Conservation (phyloP, 345 rosid species). For the Sonneratia caseolaris region DNA sequence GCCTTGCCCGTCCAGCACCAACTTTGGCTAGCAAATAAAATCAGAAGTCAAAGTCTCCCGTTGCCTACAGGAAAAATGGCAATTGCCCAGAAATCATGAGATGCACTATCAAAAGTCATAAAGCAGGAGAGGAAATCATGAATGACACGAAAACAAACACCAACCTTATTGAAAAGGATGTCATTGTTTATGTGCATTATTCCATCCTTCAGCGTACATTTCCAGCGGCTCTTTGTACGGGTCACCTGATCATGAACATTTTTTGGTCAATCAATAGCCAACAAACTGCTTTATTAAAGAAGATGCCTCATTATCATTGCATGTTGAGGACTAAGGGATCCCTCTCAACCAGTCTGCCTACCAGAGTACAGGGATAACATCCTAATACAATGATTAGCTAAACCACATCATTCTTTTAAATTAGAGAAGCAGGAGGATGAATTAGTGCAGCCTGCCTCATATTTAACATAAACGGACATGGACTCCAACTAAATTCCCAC, state of each 20-base stretch:
- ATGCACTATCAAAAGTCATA: constrained; percentile 2
- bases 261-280: background rate
- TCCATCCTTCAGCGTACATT: constrained; percentile 90
- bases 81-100: background rate
- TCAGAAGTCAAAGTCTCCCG: constrained; percentile 92
- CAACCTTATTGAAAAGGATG: constrained; percentile 88
- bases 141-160: constrained; percentile 7
- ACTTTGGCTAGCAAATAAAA: constrained; percentile 12
- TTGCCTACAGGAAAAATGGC: constrained; percentile 46
- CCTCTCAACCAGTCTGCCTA: background rate
- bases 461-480: background rate
- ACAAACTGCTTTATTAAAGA: background rate
- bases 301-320: background rate
- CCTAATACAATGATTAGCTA: background rate
- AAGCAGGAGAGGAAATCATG: background rate
- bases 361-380: background rate
- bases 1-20: background rate
- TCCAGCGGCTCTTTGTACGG: constrained; percentile 95
- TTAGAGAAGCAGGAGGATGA: background rate
- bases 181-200: constrained; percentile 94
- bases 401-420: background rate
- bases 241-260: constrained; percentile 47
- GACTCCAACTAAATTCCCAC: background rate
- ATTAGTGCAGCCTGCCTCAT: background rate
- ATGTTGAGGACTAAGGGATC: background rate